phyloP scores from a whole-genome alignment of 2,329 filamentous ascomycete species.

The Camptophora hylomeconis region DNA sequence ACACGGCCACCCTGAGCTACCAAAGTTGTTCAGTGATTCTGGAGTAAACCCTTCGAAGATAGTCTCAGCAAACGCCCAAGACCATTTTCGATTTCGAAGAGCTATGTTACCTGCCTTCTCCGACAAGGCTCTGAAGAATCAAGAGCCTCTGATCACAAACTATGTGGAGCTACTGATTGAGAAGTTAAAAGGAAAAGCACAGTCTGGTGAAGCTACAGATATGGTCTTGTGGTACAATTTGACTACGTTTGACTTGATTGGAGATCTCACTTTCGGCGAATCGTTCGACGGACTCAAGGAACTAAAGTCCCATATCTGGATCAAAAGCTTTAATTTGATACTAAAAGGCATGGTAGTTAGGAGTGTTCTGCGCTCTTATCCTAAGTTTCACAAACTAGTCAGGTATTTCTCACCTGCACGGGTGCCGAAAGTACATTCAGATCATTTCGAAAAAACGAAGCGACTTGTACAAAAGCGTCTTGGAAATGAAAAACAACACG shows the following conservation, averaged over 20 bases:
- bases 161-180: conserved; percentile 9
- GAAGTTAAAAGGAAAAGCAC: conserved; percentile 6
- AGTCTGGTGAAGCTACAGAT: conserved; percentile 18
- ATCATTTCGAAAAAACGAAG: conserved; percentile 3
- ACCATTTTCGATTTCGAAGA: conserved; percentile 22
- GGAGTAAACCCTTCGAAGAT: conserved; percentile 1
- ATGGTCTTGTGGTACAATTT: conserved; percentile 3
- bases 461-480: conserved; percentile 5
- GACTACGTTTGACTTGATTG: conserved; percentile 19
- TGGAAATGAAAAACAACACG: conserved; percentile 2
- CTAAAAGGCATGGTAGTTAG: too few relatives aligned
- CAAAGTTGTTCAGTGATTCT: conserved; percentile 14
- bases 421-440: neutral
- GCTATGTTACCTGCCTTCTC: conserved; percentile 23
- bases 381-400: conserved; percentile 4
- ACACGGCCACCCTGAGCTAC: conserved; percentile 13
- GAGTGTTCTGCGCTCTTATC: conserved; percentile 18
- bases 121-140: conserved; percentile 21
- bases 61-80: conserved; percentile 11
- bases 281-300: conserved; percentile 21
- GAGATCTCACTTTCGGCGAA: conserved; percentile 23
- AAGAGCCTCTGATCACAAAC: conserved; percentile 19
- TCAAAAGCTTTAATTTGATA: too few relatives aligned
- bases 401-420: neutral
- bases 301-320: conserved; percentile 20